Evolutionary conservation across 495 filamentous ascomycete genomes (phyloP).

Genomic region (Massariosphaeria phaeospora): DNA sequence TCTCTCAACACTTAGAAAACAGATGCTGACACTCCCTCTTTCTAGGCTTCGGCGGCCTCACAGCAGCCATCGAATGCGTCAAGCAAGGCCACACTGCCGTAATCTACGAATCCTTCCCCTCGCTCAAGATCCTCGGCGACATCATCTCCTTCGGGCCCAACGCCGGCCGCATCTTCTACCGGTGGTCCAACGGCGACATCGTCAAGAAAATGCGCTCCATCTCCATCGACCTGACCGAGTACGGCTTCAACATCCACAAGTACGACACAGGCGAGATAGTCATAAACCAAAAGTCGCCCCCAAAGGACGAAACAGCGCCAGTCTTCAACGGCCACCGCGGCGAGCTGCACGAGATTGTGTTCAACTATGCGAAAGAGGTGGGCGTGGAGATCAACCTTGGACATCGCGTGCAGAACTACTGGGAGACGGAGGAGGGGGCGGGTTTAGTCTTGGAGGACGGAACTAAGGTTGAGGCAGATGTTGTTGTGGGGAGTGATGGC

Average conservation of each 20-base stretch:
- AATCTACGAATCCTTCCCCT: slow-evolving; percentile 56
- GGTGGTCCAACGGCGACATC: slow-evolving; percentile 21
- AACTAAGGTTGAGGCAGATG: slow-evolving; percentile 46
- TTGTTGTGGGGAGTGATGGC: slow-evolving; percentile 58
- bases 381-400: slow-evolving; percentile 54
- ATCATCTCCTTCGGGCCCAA: slow-evolving; percentile 63
- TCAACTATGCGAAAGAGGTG: slow-evolving; percentile 53
- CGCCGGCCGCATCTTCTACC: slow-evolving; percentile 51
- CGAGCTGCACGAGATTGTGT: slow-evolving; percentile 55
- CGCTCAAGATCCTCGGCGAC: slow-evolving; percentile 56
- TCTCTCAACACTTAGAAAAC: neutral
- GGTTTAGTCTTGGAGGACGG: slow-evolving; percentile 53
- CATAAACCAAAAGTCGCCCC: slow-evolving; percentile 49
- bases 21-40: neutral
- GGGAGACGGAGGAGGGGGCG: slow-evolving; percentile 47
- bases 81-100: slow-evolving; percentile 29
- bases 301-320: slow-evolving; percentile 47
- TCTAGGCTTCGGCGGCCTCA: slow-evolving; percentile 31
- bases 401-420: slow-evolving; percentile 51
- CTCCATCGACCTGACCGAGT: slow-evolving; percentile 50
- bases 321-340: slow-evolving; percentile 59
- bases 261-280: slow-evolving; percentile 56
- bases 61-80: slow-evolving; percentile 30
- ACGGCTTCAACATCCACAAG: slow-evolving; percentile 53
- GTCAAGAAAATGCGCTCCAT: slow-evolving; percentile 44